phyloP scores from a whole-genome alignment of 2,329 filamentous ascomycete species.

The Xylariaceae sp. region DNA sequence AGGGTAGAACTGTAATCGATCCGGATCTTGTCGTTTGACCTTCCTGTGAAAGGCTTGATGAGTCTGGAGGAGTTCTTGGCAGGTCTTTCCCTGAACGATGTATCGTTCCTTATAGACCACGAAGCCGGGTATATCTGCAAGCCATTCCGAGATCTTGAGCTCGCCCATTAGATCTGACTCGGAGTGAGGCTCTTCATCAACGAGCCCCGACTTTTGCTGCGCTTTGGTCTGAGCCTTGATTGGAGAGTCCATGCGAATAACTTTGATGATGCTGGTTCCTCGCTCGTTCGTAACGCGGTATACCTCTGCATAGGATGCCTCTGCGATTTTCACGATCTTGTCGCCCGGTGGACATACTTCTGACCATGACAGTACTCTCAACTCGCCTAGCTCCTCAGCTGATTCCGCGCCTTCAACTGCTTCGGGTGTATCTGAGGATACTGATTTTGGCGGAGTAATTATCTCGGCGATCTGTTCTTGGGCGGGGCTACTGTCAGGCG shows the following conservation, averaged over 20 bases:
- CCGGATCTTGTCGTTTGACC: constrained; percentile 51
- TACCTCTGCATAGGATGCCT: constrained; percentile 63
- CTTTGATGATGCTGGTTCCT: constrained; percentile 62
- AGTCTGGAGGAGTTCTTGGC: constrained; percentile 52
- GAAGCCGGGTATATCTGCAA: constrained; percentile 61
- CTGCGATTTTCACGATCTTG: constrained; percentile 58
- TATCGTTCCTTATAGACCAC: constrained; percentile 63
- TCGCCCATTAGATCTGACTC: constrained; percentile 54
- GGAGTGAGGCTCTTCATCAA: constrained; percentile 55
- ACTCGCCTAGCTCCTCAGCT: constrained; percentile 14
- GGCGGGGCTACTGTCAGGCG: constrained; percentile 6
- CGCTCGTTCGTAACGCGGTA: constrained; percentile 57
- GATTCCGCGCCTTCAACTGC: neutral
- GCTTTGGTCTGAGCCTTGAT: constrained; percentile 55
- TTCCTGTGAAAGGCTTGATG: constrained; percentile 54
- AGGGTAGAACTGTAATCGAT: constrained; percentile 56
- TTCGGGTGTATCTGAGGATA: constrained; percentile 4
- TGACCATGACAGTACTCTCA: constrained; percentile 49
- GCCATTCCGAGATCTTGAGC: constrained; percentile 58
- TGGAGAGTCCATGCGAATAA: constrained; percentile 55
- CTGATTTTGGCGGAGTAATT: constrained; percentile 5
- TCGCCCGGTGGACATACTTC: constrained; percentile 52
- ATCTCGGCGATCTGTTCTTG: neutral
- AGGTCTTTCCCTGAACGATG: constrained; percentile 52
- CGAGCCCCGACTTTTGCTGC: constrained; percentile 48